A percentile compares a stretch with the other conserved stretches of the same genome.
These are phyloP conservation scores for Persicaria tinctoria DNA, from an alignment of 148 eudicot genomes.

Conservation along the genomic window DNA sequence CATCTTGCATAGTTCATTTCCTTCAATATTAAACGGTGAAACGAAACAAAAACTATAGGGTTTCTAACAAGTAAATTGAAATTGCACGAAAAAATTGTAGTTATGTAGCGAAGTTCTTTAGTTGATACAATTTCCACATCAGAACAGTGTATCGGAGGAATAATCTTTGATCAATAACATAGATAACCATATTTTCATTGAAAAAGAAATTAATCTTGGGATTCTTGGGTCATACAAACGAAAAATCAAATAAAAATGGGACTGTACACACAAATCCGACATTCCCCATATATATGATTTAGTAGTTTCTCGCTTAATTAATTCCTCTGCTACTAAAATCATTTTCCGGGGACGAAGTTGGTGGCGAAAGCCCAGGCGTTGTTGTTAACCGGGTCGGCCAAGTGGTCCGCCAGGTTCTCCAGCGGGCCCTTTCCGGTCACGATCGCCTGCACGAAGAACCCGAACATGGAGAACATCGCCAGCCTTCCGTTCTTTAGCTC, in stretches of 20 bases:
- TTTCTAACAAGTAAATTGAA: no score
- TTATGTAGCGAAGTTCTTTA: no score
- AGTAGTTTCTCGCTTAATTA: no score
- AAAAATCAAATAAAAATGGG: neutral
- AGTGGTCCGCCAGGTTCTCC: conserved; percentile 15
- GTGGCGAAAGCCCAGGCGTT: conserved; percentile 18
- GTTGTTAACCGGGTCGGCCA: conserved; percentile 18
- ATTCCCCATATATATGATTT: neutral
- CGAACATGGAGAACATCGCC: conserved; percentile 19
- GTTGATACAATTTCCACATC: no score
- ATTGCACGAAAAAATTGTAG: no score
- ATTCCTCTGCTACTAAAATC: neutral
- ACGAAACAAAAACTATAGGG: no score
- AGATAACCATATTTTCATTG: no score
- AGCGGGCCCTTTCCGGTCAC: conserved; percentile 21
- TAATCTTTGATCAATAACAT: no score
- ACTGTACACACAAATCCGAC: neutral
- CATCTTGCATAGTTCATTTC: no score
- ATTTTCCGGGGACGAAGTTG: conserved; percentile 19
- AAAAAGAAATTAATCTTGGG: no score
- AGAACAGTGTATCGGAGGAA: no score
- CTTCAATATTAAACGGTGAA: no score
- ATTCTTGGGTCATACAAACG: neutral
- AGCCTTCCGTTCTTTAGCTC: conserved; percentile 16
- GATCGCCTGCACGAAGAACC: conserved; percentile 16